Conservation (phyloP, 306 rosid species). For the Trifolium dubium region DNA sequence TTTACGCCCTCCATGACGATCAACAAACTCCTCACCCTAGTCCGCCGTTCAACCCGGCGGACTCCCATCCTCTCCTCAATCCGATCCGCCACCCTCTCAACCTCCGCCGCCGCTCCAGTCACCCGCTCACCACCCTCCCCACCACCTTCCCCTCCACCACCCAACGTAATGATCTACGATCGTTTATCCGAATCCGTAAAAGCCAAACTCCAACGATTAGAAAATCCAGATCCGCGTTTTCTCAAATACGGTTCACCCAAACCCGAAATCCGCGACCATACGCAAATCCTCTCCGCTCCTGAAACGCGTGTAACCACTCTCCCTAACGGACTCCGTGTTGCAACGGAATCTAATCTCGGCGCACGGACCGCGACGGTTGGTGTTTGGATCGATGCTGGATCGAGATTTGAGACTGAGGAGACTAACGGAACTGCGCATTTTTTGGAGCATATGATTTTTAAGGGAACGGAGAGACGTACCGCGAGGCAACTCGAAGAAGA, state of each 20-base stretch:
- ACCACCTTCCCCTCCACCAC: slow-evolving; percentile 75
- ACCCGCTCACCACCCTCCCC: slow-evolving; percentile 51
- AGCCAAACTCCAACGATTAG: slow-evolving; percentile 66
- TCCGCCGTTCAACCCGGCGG: slow-evolving; percentile 60
- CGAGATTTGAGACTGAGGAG: slow-evolving; percentile 91
- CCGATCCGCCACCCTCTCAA: slow-evolving; percentile 24
- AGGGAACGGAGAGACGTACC: slow-evolving; percentile 82
- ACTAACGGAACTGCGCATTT: slow-evolving; percentile 91
- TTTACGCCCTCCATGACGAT: slow-evolving; percentile 63
- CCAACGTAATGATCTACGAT: slow-evolving; percentile 88
- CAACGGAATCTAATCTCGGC: slow-evolving; percentile 79
- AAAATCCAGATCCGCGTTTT: slow-evolving; percentile 86
- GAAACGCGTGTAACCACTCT: slow-evolving; percentile 87
- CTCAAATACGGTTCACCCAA: slow-evolving; percentile 87
- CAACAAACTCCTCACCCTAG: slow-evolving; percentile 68
- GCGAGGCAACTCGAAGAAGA: slow-evolving; percentile 81
- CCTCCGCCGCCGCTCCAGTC: slow-evolving; percentile 45
- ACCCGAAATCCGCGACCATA: slow-evolving; percentile 66
- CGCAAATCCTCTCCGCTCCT: slow-evolving; percentile 78
- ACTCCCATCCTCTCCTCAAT: slow-evolving; percentile 33
- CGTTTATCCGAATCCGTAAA: slow-evolving; percentile 83
- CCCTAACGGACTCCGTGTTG: slow-evolving; percentile 84
- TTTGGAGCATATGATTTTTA: slow-evolving; percentile 94
- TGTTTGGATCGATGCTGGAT: slow-evolving; percentile 94
- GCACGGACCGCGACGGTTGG: slow-evolving; percentile 82